These are phyloP conservation scores for Crithidia bombi DNA, from an alignment of 208 protist genomes.

Conservation along the genomic window DNA sequence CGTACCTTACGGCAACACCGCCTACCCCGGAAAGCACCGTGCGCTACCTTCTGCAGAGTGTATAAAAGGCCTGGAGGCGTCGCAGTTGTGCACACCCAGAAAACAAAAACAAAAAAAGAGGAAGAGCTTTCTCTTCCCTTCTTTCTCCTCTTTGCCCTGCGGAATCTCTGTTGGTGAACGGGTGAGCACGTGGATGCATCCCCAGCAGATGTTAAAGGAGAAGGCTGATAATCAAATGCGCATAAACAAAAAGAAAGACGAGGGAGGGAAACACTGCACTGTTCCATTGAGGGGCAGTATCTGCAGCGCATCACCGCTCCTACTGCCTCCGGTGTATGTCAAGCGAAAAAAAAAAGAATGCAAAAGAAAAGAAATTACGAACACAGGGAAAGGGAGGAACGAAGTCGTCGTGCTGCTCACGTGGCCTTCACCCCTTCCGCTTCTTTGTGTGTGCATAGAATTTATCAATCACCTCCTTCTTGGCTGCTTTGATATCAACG, in stretches of 20 bases:
- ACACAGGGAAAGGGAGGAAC: neutral
- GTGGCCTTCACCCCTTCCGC: neutral
- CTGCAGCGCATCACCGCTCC: too few species aligned
- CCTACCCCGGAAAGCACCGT: neutral
- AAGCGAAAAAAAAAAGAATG: slow-evolving; percentile 5
- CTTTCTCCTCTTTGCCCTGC: too few species aligned
- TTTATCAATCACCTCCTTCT: slow-evolving; percentile 49
- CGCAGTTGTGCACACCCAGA: neutral
- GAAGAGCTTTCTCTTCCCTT: too few species aligned
- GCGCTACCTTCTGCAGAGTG: neutral
- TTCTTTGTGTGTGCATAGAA: slow-evolving; percentile 43
- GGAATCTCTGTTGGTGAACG: too few species aligned
- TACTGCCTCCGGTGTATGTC: too few species aligned
- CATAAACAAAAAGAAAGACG: neutral
- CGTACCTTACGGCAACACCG: neutral
- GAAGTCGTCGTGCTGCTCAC: neutral
- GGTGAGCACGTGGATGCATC: neutral
- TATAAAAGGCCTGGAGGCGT: neutral
- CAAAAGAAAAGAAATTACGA: slow-evolving; percentile 1
- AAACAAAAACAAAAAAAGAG: neutral
- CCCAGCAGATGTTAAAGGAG: too few species aligned
- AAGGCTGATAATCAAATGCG: neutral
- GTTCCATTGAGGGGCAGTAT: too few species aligned
- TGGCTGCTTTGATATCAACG: slow-evolving; percentile 61
- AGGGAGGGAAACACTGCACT: too few species aligned